Base-by-base conservation (phyloP, 2,329 filamentous ascomycete genomes). In the Colletotrichum chrysophilum region DNA sequence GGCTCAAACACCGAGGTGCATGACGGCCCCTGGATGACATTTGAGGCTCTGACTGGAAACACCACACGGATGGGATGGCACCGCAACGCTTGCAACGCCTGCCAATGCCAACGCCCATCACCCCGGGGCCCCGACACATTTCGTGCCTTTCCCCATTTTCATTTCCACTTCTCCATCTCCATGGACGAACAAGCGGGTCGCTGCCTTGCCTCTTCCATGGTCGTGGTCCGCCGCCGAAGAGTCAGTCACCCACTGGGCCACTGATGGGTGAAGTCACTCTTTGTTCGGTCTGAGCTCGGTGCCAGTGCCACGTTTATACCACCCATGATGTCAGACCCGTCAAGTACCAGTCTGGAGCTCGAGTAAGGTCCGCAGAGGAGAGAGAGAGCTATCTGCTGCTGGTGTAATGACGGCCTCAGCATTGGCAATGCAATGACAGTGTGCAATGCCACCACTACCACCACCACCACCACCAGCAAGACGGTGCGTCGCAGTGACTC, bases 1-100 rank as follows among this genome's bases (percentile, higher is more conserved):
- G 5, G 2, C 10, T 0, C 0, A 1, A 43, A 70, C 2, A 74
- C 74, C 74, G 74, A 76, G 4, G 0, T 61, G 66, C 74, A 70
- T 52, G 10, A n/a, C 4, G 38, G 60, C 58, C 70, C 71, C 66
- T 74, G 74, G 28, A 26, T 71, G 60, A 61, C 62, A 74, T 43
- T 74, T 76, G 74, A 28, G 74, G 74, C 74, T 76, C 74, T 70
- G 74, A 66, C 70, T 18, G 43, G 48, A 74, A 65, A 62, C 73
- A 75, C 72, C 62, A 75, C 64, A 56, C 71, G 71, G 71, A 70
- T 74, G 66, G 71, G 58, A 72, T 75, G 68, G 62, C 69, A 71
- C 72, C 62, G 55, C 64, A 60, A 10, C 62, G 16, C 56, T 38
- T 12, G 32, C 60, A 64, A 64, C 38, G 21, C n/a, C 28, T 73